Evolutionary conservation across 2,329 filamentous ascomycete species (phyloP).

Genomic region (Botrytis galanthina): DNA sequence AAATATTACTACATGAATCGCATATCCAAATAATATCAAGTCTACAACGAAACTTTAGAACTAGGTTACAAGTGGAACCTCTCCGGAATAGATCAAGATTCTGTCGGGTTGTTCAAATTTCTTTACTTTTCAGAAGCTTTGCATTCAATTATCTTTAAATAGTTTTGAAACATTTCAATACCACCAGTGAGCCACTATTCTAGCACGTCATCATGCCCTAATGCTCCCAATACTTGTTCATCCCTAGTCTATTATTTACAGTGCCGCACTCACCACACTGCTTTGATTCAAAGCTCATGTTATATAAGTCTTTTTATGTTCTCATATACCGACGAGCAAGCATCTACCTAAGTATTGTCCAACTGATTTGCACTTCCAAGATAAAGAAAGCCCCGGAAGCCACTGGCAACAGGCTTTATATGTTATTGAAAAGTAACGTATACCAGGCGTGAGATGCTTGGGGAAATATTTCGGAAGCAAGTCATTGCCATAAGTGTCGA

Average conservation of each 20-base stretch:
- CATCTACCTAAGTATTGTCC: background rate
- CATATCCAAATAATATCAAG: background rate
- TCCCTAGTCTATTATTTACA: background rate
- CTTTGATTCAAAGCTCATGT: too few relatives aligned
- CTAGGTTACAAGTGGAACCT: background rate
- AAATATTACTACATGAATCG: rapidly evolving
- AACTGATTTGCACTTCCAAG: rapidly evolving
- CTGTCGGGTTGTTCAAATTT: background rate
- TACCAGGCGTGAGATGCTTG: background rate
- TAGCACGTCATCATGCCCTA: too few relatives aligned
- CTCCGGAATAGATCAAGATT: too few relatives aligned
- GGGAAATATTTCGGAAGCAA: background rate
- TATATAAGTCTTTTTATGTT: background rate
- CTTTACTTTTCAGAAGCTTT: too few relatives aligned
- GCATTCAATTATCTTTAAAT: too few relatives aligned
- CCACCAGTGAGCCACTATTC: too few relatives aligned
- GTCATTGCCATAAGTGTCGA: background rate
- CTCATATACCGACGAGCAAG: background rate
- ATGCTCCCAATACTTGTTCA: rapidly evolving
- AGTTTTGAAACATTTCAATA: too few relatives aligned
- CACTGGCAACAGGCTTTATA: rapidly evolving
- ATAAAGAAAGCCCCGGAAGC: background rate
- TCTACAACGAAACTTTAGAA: background rate
- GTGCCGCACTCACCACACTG: background rate
- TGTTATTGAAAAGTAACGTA: background rate